Evolutionary conservation across 305 asterid genomes (phyloP), one percentile per base, ranked within the genome.

Genomic region (Stenogyne calaminthoides): DNA sequence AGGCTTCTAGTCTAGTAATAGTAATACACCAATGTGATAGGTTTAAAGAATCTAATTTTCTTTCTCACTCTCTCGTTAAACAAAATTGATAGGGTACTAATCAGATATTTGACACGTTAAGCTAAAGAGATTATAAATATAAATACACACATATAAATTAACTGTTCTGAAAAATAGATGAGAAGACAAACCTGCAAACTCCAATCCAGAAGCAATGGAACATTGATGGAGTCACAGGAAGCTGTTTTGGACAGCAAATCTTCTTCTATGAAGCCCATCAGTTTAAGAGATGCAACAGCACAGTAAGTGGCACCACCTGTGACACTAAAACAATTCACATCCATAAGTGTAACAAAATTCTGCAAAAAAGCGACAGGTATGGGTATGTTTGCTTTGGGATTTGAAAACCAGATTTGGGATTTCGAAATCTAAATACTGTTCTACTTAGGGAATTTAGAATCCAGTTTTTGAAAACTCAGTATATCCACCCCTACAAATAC

Each of bases 301-400:
- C 99, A 95, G 72, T 88, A 95, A n/a, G 98, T 95, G 87, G 89
- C 99, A 74, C 99, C 99, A 81, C 99, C 99, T 95, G 98, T 71
- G 81, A 85, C 85, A 85, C 96, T 89, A 90, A 83, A 84, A 81
- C 71, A 84, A 82, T 70, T 80, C 84, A 75, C 79, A 78, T 82
- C 86, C 84, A 62, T 88, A 84, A 89, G 91, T 74, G 86, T 70
- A 47, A 77, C 76, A 67, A 82, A 76, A 67, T 80, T 64, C n/a
- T 69, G 78, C 77, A 74, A 14, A 37, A 60, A 71, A 39, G 29
- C 12, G 12, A 80, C 64, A 58, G 64, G 44, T 59, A 37, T 63
- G 54, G 69, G 36, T 32, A 32, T 32, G 36, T 32, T 32, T 32
- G 36, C 4, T 32, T 32, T 4, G 36, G 36, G 7, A 3, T 32